phyloP scores from a whole-genome alignment of 2,329 filamentous ascomycete species.

The Torrubiella hemipterigena region DNA sequence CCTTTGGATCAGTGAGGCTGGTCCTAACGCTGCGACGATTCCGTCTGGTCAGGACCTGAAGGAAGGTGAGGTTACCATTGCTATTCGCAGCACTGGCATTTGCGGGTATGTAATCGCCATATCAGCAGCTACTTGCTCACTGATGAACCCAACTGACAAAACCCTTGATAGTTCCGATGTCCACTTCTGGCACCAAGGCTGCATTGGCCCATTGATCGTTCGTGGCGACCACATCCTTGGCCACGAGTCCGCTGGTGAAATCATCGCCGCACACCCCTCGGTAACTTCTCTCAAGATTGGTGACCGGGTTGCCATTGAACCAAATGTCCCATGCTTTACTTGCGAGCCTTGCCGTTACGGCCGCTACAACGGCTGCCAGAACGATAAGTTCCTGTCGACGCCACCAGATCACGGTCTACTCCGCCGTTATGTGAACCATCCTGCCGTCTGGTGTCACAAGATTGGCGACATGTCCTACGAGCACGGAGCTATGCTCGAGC shows the following conservation, averaged over 20 bases:
- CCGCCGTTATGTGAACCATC: constrained; percentile 89
- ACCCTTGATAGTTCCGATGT: constrained; percentile 60
- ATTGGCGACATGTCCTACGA: constrained; percentile 88
- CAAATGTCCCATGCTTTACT: constrained; percentile 80
- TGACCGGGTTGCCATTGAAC: constrained; percentile 88
- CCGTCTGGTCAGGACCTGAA: constrained; percentile 56
- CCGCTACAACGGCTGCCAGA: constrained; percentile 89
- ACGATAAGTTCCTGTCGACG: constrained; percentile 77
- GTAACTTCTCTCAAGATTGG: constrained; percentile 69
- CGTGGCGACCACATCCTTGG: constrained; percentile 80
- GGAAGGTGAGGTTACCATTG: constrained; percentile 75
- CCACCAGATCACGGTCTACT: constrained; percentile 80
- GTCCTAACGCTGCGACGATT: constrained; percentile 65
- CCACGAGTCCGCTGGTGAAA: constrained; percentile 80
- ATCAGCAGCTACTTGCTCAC: neutral
- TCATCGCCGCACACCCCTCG: constrained; percentile 71
- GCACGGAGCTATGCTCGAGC: constrained; percentile 82
- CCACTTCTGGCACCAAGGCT: constrained; percentile 93
- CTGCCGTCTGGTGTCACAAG: constrained; percentile 91
- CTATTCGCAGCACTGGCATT: constrained; percentile 88
- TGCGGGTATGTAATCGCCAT: constrained; percentile 54
- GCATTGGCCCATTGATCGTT: constrained; percentile 94
- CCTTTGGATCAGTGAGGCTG: constrained; percentile 73
- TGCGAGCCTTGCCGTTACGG: constrained; percentile 61
- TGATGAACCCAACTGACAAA: constrained; percentile 7